These are phyloP conservation scores for Eimeria praecox DNA, from an alignment of 169 alveolate genomes.

Conservation along the genomic window DNA sequence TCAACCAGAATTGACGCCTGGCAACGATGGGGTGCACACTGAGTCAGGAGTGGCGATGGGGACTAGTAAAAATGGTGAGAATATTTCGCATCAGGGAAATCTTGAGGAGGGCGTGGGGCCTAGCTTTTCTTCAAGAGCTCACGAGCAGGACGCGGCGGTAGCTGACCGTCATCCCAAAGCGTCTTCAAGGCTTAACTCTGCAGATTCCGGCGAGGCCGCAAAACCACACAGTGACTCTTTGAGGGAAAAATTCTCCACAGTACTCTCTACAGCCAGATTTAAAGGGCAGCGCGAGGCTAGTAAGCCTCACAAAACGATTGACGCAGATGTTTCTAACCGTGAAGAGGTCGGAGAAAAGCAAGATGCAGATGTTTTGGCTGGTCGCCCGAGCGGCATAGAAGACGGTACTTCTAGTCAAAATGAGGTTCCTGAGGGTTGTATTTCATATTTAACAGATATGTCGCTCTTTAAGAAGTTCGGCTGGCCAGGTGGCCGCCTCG, in stretches of 20 bases:
- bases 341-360: background rate
- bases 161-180: background rate
- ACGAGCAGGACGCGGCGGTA: background rate
- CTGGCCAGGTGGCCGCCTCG: conserved; percentile 62
- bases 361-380: background rate
- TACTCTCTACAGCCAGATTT: background rate
- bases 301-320: background rate
- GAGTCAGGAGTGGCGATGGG: background rate
- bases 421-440: conserved; percentile 60
- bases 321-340: background rate
- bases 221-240: background rate
- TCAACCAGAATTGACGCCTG: background rate
- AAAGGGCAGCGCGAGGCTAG: background rate
- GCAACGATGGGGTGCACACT: background rate
- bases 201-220: background rate
- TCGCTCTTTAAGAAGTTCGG: conserved; percentile 17
- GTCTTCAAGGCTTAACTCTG: background rate
- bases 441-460: conserved; percentile 14
- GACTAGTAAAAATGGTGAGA: background rate
- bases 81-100: background rate
- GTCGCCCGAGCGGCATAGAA: background rate
- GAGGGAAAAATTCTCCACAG: background rate
- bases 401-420: background rate
- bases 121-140: background rate
- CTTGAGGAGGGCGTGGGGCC: background rate